Evolutionary conservation across 805 yeast genomes (phyloP).

Genomic region (Hanseniaspora hatyaiensis): DNA sequence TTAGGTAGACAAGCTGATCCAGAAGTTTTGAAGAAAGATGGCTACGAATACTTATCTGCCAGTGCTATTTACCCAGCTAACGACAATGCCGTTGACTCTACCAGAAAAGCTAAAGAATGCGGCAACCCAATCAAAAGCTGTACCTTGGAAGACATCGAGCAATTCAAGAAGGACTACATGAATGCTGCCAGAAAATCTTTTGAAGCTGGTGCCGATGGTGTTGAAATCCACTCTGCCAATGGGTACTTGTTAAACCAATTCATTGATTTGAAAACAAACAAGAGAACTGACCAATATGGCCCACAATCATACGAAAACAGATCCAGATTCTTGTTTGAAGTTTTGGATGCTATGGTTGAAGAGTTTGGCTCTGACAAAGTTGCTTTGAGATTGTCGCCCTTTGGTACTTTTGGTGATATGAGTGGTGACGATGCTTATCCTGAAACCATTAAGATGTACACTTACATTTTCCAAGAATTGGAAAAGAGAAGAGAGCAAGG

Average conservation of each 20-base stretch:
- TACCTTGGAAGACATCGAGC: conserved; percentile 31
- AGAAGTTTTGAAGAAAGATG: conserved; percentile 29
- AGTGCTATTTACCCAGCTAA: conserved; percentile 30
- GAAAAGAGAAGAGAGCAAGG: conserved; percentile 33
- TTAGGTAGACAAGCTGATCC: conserved; percentile 36
- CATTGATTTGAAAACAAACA: conserved; percentile 36
- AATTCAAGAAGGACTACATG: conserved; percentile 34
- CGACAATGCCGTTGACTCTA: conserved; percentile 24
- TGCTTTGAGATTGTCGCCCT: conserved; percentile 43
- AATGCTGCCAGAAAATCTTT: conserved; percentile 36
- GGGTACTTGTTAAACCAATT: conserved; percentile 53
- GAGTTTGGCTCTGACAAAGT: conserved; percentile 43
- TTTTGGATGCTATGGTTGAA: conserved; percentile 39
- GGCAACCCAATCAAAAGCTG: conserved; percentile 18
- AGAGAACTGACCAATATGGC: conserved; percentile 44
- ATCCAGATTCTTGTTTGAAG: conserved; percentile 36
- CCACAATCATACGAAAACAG: conserved; percentile 41
- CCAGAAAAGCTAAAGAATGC: conserved; percentile 29
- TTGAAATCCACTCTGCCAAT: conserved; percentile 59
- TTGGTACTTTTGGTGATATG: conserved; percentile 32
- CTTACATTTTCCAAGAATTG: conserved; percentile 34
- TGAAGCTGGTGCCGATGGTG: conserved; percentile 41
- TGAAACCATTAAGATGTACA: conserved; percentile 33
- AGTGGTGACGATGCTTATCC: conserved; percentile 33
- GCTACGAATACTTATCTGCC: conserved; percentile 33